Percentiles rank a stretch among this genome's conserved stretches.
Conservation (phyloP, 2,329 filamentous ascomycete species). For the Exophiala alcalophila region DNA sequence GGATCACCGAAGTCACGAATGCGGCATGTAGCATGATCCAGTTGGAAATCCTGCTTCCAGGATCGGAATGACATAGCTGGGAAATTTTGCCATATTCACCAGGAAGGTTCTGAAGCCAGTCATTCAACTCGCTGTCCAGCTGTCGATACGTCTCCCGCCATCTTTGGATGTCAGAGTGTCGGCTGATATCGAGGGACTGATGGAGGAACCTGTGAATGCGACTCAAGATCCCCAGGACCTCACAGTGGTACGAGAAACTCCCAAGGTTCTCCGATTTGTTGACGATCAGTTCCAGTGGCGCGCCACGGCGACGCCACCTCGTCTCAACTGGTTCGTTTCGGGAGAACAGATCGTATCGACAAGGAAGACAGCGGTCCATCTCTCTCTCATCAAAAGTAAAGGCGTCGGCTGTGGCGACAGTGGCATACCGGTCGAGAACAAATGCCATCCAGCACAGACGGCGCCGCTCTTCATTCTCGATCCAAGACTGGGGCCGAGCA, state of each 20-base stretch:
- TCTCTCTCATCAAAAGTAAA: constrained; percentile 86
- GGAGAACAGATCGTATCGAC: constrained; percentile 80
- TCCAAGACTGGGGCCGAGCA: constrained; percentile 76
- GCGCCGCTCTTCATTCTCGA: constrained; percentile 82
- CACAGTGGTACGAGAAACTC: constrained; percentile 85
- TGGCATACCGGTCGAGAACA: constrained; percentile 83
- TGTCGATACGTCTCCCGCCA: constrained; percentile 87
- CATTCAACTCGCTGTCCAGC: constrained; percentile 73
- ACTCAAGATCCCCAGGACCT: constrained; percentile 83
- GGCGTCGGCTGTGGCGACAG: constrained; percentile 85
- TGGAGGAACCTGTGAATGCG: constrained; percentile 87
- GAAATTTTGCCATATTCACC: constrained; percentile 80
- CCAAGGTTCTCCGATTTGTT: constrained; percentile 76
- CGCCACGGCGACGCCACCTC: constrained; percentile 64
- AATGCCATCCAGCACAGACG: constrained; percentile 95
- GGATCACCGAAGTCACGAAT: constrained; percentile 86
- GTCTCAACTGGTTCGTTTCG: constrained; percentile 83
- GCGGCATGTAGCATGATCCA: constrained; percentile 91
- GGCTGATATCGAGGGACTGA: constrained; percentile 82
- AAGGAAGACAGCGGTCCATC: constrained; percentile 81
- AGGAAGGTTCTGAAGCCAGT: constrained; percentile 81
- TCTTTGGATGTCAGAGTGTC: constrained; percentile 76
- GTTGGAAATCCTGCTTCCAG: constrained; percentile 44
- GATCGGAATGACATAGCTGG: constrained; percentile 66
- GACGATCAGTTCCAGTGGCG: constrained; percentile 18